phyloP scores from a whole-genome alignment of 495 filamentous ascomycete genomes.

The Penicillium desertorum region DNA sequence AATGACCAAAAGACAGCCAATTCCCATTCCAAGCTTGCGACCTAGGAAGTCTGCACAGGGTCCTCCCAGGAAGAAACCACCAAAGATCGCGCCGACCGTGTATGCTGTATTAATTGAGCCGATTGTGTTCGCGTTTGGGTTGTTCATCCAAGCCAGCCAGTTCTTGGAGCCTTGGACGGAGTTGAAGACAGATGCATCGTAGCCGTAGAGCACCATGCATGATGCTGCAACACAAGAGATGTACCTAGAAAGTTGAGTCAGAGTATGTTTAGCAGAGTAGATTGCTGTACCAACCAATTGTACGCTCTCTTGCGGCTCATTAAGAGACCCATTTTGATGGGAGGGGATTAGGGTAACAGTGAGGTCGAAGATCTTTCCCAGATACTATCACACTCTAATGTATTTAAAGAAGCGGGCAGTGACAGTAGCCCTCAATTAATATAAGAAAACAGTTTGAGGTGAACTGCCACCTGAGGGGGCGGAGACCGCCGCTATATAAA shows the following conservation, averaged over 20 bases:
- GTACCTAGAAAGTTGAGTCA: constrained; percentile 44
- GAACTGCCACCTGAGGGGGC: constrained; percentile 6
- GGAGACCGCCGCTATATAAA: constrained; percentile 26
- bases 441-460: background rate
- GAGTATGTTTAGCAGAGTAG: background rate
- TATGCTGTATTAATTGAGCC: constrained; percentile 63
- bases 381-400: background rate
- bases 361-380: background rate
- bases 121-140: constrained; percentile 50
- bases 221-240: constrained; percentile 60
- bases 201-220: constrained; percentile 68
- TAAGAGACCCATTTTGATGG: constrained; percentile 18
- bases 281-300: constrained; percentile 33
- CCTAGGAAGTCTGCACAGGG: constrained; percentile 58
- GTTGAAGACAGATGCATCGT: constrained; percentile 66
- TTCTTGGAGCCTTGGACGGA: constrained; percentile 59
- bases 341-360: background rate
- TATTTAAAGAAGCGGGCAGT: background rate
- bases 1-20: constrained; percentile 57
- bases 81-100: constrained; percentile 61
- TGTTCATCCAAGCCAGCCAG: constrained; percentile 59
- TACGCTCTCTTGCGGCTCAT: constrained; percentile 39
- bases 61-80: constrained; percentile 60
- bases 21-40: constrained; percentile 57
- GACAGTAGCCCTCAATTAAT: background rate